Evolutionary conservation across 225 moss, liverwort and hornwort species (phyloP).

Genomic region (Polytrichum formosum): DNA sequence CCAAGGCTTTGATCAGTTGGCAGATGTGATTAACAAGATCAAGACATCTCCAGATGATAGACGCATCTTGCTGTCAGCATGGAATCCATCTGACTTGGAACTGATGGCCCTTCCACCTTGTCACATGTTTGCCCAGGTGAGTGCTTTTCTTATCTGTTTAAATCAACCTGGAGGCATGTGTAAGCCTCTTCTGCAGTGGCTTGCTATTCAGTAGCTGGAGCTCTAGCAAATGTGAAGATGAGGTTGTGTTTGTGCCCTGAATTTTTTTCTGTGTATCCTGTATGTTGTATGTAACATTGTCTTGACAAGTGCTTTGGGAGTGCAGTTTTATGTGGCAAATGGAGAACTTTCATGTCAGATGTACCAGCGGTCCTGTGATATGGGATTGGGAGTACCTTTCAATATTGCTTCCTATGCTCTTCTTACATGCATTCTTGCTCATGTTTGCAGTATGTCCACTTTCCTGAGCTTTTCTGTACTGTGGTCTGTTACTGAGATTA

Average conservation of each 20-base stretch:
- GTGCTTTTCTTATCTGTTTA: neutral
- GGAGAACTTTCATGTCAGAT: slow-evolving; percentile 95
- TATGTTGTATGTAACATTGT: neutral
- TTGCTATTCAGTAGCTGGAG: too few species aligned
- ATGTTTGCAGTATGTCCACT: slow-evolving; percentile 69
- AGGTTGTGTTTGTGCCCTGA: too few species aligned
- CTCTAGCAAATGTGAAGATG: too few species aligned
- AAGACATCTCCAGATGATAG: slow-evolving; percentile 78
- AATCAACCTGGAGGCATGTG: too few species aligned
- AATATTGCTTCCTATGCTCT: slow-evolving; percentile 95
- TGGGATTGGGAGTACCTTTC: slow-evolving; percentile 95
- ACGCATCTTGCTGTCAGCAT: slow-evolving; percentile 86
- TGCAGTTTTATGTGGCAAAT: slow-evolving; percentile 90
- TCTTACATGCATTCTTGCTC: slow-evolving; percentile 86
- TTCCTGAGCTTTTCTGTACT: neutral
- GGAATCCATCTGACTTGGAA: slow-evolving; percentile 91
- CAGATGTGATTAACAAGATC: slow-evolving; percentile 85
- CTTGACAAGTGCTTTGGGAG: neutral
- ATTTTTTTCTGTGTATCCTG: too few species aligned
- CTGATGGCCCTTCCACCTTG: slow-evolving; percentile 98
- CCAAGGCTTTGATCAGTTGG: slow-evolving; percentile 91
- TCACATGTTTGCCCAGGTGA: slow-evolving; percentile 94
- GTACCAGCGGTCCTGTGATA: slow-evolving; percentile 98
- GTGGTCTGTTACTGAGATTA: neutral
- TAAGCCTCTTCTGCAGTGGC: too few species aligned